phyloP scores from a whole-genome alignment of 139 green algal genomes.

The Haematococcus sp. region DNA sequence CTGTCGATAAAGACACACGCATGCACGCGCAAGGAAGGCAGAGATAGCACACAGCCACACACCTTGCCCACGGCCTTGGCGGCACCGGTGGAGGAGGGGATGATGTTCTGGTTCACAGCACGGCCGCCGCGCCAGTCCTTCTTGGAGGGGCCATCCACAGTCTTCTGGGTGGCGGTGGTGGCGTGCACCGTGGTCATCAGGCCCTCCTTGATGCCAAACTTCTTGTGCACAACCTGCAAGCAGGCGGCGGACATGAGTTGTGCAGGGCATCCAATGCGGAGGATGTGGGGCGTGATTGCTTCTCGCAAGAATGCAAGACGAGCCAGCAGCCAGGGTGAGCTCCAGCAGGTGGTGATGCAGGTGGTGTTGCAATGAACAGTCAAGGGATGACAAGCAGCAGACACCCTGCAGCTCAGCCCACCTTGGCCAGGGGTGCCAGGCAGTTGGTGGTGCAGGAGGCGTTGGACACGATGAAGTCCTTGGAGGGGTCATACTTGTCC shows the following conservation, averaged over 20 bases:
- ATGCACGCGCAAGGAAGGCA: not conserved
- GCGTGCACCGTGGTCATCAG: conserved; percentile 98
- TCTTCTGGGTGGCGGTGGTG: conserved; percentile 97
- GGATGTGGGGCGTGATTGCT: no score
- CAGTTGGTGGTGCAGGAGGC: conserved; percentile 98
- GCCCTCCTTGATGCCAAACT: conserved; percentile 83
- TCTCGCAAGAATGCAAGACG: no score
- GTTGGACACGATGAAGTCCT: conserved; percentile 84
- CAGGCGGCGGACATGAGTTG: no score
- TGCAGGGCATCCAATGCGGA: no score
- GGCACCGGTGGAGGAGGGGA: conserved; percentile 94
- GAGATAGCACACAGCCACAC: conserved; percentile 3
- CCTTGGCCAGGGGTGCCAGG: conserved; percentile 92
- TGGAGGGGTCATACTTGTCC: conserved; percentile 77
- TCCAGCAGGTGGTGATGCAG: no score
- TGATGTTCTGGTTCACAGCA: conserved; percentile 93
- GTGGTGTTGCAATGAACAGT: no score
- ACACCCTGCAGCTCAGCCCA: conserved; percentile 21
- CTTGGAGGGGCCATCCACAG: conserved; percentile 91
- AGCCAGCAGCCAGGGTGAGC: no score
- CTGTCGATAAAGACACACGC: no score
- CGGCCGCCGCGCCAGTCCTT: conserved; percentile 98
- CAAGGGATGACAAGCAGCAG: not conserved
- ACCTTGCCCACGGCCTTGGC: conserved; percentile 90
- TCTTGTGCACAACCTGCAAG: conserved; percentile 75